Base-by-base conservation (phyloP, 345 rosid species). In the Psidium guajava region DNA sequence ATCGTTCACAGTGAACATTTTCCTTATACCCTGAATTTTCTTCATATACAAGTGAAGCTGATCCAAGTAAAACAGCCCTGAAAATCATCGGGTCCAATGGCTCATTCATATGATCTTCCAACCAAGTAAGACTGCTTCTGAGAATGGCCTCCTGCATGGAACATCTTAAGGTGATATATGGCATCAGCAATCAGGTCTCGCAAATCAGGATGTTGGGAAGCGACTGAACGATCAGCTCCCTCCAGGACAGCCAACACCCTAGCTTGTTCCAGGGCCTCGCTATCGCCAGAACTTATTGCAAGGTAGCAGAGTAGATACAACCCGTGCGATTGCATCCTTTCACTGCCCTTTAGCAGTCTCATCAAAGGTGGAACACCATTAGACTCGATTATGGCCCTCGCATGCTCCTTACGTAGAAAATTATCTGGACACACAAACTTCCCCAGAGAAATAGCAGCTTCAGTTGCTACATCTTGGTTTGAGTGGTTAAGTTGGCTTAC, bases 371-470 rank as follows among this genome's bases (percentile, higher is more conserved):
- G 85, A 16, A 84, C 82, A 6, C 88, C 88, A 4, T 83, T 54
- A 50, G 49, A 83, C 44, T 84, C 58, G 18, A 87, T 85, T 32
- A 87, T 84, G 11, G 85, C 59, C 84, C 74, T 82, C 14, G 82
- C 69, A 58, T 87, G 85, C 55, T 82, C 84, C 55, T 47, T 82
- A 42, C 12, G 24, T 15, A 87, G 86, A 61, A 58, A 84, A 49
- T 84, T 87, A 12, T 87, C 86, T 9, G 88, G 52, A 82, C 84
- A 87, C 13, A 86, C 86, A 82, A 84, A 87, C 54, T 87, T 87
- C 49, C 57, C 53, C 32, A 84, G 86, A 10, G 88, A 82, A 6
- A 84, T 15, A 6, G 86, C 81, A 5, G 88, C 86, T 50, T 87
- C 88, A 28, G 84, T 51, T n/a, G 64, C 51, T 18, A 87, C 84